Evolutionary conservation across 2,329 filamentous ascomycete species (phyloP).

Genomic region (Neonectria sp.): DNA sequence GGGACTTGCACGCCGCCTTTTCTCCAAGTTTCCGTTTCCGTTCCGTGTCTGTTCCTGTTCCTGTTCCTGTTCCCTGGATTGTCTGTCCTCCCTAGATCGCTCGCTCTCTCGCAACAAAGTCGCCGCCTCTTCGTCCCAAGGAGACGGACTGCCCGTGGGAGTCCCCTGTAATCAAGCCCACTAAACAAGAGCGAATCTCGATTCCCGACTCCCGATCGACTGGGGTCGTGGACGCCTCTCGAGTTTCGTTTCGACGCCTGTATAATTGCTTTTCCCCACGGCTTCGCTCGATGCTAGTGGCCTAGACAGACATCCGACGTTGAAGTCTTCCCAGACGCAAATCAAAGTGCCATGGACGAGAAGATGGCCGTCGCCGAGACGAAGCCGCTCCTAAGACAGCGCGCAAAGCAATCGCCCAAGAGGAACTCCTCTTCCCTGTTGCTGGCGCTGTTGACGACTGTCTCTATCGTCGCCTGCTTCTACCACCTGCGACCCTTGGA

Average conservation of each 20-base stretch:
- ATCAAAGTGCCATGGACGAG: slow-evolving; percentile 34
- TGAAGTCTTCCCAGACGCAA: slow-evolving; percentile 6
- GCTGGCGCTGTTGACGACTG: slow-evolving; percentile 38
- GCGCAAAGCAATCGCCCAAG: slow-evolving; percentile 15
- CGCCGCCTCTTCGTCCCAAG: not conserved
- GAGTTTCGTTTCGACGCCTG: not conserved
- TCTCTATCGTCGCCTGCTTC: slow-evolving; percentile 37
- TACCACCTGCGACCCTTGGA: slow-evolving; percentile 38
- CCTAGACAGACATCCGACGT: not conserved
- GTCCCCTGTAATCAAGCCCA: not conserved
- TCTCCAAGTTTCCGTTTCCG: not conserved
- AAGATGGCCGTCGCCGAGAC: slow-evolving; percentile 33
- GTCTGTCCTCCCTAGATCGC: not conserved
- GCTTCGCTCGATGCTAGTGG: slow-evolving; percentile 2
- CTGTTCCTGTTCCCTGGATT: too few species aligned
- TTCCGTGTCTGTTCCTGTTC: not conserved
- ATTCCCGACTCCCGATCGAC: not conserved
- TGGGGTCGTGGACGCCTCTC: slow-evolving; percentile 7
- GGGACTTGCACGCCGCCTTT: not conserved
- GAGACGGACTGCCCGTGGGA: not conserved
- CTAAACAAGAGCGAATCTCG: not conserved
- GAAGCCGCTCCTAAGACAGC: slow-evolving; percentile 32
- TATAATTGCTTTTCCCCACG: slow-evolving; percentile 27
- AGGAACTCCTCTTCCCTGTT: slow-evolving; percentile 26
- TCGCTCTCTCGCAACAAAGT: not conserved